Base-by-base conservation (phyloP, 1,284 basidiomycete genomes). In the Somion occarium region DNA sequence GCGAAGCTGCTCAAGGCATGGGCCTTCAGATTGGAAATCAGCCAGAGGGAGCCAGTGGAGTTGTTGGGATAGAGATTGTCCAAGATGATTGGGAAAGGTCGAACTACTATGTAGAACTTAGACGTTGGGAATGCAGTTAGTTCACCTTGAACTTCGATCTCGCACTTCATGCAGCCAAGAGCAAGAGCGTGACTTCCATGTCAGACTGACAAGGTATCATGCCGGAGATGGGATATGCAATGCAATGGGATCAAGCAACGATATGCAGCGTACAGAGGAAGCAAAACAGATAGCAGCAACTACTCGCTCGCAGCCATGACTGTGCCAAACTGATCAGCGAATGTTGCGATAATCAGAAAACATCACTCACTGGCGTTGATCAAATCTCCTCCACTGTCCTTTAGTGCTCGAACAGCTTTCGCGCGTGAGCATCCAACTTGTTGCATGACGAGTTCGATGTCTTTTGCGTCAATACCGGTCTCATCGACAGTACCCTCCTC, bases 361-460 rank as follows among this genome's bases (percentile, higher is more conserved):
- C 46, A 9, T 50, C 18, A 90, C 92, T 72, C 69, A 95, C 93
- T 94, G 53, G 92, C 92, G 69, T 93, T 93, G 77, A 96, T 94
- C 66, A 96, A 69, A 73, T 97, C 94, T 44, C 93, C 93, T 52
- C 88, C 86, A 61, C 85, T 90, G 61, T 92, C 89, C 74, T 91
- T 93, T 68, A 97, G 73, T 54, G 83, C 93, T 58, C 84, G 82
- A 47, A 93, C 86, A 37, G 94, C 93, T 69, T 93, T 94, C 52
- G 89, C 89, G 58, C 92, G 82, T 50, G 91, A 84, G 73, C 91
- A 94, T 65, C 71, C 68, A 48, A 83, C 82, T 76, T 96, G 93
- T 53, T 83, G 79, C 77, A 98, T 93, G 51, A 99, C 92, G 53
- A 97, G 83, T 61, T 98, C 92, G 59, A 97, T 93, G 68, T 99